phyloP scores from a whole-genome alignment of 257 asterid genomes.

The Solanum etuberosum region DNA sequence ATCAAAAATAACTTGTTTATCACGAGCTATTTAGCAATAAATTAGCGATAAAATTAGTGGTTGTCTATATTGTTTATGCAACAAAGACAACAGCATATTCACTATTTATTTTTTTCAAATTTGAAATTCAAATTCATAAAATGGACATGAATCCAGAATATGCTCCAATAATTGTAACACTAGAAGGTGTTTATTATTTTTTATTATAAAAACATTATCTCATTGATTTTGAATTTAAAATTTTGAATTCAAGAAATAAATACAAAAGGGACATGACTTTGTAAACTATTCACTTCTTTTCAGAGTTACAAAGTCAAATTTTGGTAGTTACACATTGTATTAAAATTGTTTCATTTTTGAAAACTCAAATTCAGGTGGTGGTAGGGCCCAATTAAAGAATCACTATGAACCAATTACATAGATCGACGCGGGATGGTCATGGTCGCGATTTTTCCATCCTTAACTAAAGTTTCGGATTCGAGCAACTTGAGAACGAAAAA shows the following conservation, averaged over 20 bases:
- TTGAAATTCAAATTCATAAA: not conserved
- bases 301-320: not conserved
- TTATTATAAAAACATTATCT: not conserved
- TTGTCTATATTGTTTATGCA: not conserved
- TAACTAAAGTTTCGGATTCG: not conserved
- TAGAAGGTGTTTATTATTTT: not conserved
- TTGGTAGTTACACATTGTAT: not conserved
- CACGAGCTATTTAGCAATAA: not conserved
- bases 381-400: not conserved
- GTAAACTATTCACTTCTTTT: not conserved
- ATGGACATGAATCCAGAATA: not conserved
- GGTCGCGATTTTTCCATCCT: accelerated
- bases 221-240: not conserved
- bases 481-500: not conserved
- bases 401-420: not conserved
- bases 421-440: accelerated
- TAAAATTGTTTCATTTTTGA: not conserved
- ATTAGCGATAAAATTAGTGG: not conserved
- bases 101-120: not conserved
- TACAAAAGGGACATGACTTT: not conserved
- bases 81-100: not conserved
- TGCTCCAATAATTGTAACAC: not conserved
- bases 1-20: too few relatives aligned
- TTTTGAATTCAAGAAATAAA: not conserved
- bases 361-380: not conserved